These are phyloP conservation scores for Exophiala mesophila DNA, from an alignment of 2,329 filamentous ascomycete genomes.

Conservation along the genomic window DNA sequence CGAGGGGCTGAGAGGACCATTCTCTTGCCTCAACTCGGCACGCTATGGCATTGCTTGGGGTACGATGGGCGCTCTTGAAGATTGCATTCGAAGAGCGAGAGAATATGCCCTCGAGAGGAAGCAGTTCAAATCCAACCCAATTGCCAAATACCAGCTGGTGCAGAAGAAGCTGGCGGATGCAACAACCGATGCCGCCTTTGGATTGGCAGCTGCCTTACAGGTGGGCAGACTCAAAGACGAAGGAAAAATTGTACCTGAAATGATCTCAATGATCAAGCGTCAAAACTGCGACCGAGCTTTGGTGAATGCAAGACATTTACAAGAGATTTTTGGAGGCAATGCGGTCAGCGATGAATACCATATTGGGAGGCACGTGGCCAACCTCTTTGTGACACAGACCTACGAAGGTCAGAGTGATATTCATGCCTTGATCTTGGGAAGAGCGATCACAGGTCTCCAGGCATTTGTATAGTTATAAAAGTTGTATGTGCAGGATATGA, in stretches of 20 bases:
- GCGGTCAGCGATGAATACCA: conserved; percentile 97
- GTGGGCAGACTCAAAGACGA: conserved; percentile 90
- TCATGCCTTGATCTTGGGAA: conserved; percentile 68
- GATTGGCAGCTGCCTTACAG: conserved; percentile 83
- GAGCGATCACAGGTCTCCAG: conserved; percentile 69
- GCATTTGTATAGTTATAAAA: conserved; percentile 76
- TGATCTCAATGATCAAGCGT: conserved; percentile 95
- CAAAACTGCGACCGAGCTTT: conserved; percentile 95
- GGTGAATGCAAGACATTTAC: conserved; percentile 69
- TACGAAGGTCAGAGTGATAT: conserved; percentile 99
- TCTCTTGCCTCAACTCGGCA: conserved; percentile 90
- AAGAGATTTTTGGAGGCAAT: conserved; percentile 96
- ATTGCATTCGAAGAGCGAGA: conserved; percentile 75
- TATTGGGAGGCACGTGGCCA: conserved; percentile 91
- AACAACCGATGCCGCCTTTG: conserved; percentile 82
- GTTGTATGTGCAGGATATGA: no score
- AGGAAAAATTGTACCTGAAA: conserved; percentile 82
- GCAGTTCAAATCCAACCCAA: conserved; percentile 92
- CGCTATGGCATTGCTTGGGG: conserved; percentile 92
- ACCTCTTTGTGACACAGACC: conserved; percentile 94
- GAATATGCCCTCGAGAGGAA: conserved; percentile 87
- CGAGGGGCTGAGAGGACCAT: conserved; percentile 82
- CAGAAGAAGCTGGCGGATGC: conserved; percentile 98
- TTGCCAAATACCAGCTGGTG: conserved; percentile 93
- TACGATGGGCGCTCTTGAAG: conserved; percentile 88